phyloP scores from a whole-genome alignment of 2,329 filamentous ascomycete species.

The Nemania abortiva region DNA sequence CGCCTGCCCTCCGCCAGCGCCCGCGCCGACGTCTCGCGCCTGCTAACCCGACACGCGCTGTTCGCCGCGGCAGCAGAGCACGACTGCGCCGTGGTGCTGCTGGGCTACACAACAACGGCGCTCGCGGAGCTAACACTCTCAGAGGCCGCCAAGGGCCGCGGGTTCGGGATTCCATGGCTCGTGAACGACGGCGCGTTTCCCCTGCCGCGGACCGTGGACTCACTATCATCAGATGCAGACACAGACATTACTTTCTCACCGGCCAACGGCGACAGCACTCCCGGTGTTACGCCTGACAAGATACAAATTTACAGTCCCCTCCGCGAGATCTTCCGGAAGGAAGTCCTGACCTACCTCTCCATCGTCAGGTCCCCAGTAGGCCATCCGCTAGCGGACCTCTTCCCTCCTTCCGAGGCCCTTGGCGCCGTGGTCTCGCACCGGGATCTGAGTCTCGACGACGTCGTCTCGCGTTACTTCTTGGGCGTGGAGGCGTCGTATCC shows the following conservation, averaged over 20 bases:
- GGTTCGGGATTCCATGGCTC: constrained; percentile 84
- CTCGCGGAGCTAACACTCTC: constrained; percentile 88
- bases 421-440: constrained; percentile 71
- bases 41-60: constrained; percentile 79
- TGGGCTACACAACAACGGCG: constrained; percentile 87
- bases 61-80: constrained; percentile 71
- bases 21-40: constrained; percentile 76
- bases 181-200: constrained; percentile 76
- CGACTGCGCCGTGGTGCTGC: constrained; percentile 77
- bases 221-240: no score
- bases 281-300: constrained; percentile 42
- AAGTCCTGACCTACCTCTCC: constrained; percentile 76
- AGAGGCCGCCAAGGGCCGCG: constrained; percentile 91
- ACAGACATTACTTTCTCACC: not conserved
- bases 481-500: constrained; percentile 88
- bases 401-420: not conserved
- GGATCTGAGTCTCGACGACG: constrained; percentile 87
- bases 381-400: constrained; percentile 20
- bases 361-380: constrained; percentile 52
- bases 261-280: not conserved
- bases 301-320: constrained; percentile 78
- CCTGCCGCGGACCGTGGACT: constrained; percentile 33
- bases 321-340: constrained; percentile 85
- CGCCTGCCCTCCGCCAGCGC: constrained; percentile 80
- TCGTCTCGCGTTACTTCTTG: constrained; percentile 90